Evolutionary conservation across 2,329 filamentous ascomycete genomes (phyloP), one percentile per base, ranked within the genome.

Genomic region (Lecanicillium sp.): DNA sequence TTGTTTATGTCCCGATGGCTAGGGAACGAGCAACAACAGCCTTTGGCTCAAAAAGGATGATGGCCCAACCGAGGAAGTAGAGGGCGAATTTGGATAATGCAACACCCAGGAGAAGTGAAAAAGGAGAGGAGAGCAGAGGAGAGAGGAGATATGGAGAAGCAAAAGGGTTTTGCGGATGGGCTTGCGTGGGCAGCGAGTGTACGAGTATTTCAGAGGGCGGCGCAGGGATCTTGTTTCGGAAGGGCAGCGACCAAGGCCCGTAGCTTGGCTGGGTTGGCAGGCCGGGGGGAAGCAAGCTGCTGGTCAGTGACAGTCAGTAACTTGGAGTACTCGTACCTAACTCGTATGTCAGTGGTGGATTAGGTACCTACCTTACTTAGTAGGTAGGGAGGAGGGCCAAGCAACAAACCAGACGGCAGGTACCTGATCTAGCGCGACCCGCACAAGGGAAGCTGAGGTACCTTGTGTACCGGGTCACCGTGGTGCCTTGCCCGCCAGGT

Each of bases 381-480:
- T 25, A 11, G 7, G 6, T 25, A 11, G 22, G 22, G 22, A 25
- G 22, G 22, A 25, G 22, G 11, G 22, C 11, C 22, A 25, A 6
- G 22, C 7, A 11, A 25, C 18, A 11, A 11, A 7, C 15, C 18
- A 33, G 30, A 15, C 10, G 30, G 8, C 6, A 14, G 29, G 29
- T 31, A 31, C 29, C 29, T 25, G 22, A 6, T 6, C 22, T 25
- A 25, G 22, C 6, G 22, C 11, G 22, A 11, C 11, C 30, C 9
- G 15, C 30, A 18, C 30, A 17, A 33, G 17, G n/a, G 30, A 11
- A 25, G 22, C 6, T 25, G 22, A 25, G 11, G 22, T 33, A 51
- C 47, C 49, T 52, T 48, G 42, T 49, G 51, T 49, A 45, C 45
- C 44, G 43, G 49, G 43, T 47, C 48, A 46, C 11, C 22, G 22